Percentiles rank a stretch among this genome's conserved stretches.
These are phyloP conservation scores for Balakata baccata DNA, from an alignment of 345 rosid species.

Conservation along the genomic window DNA sequence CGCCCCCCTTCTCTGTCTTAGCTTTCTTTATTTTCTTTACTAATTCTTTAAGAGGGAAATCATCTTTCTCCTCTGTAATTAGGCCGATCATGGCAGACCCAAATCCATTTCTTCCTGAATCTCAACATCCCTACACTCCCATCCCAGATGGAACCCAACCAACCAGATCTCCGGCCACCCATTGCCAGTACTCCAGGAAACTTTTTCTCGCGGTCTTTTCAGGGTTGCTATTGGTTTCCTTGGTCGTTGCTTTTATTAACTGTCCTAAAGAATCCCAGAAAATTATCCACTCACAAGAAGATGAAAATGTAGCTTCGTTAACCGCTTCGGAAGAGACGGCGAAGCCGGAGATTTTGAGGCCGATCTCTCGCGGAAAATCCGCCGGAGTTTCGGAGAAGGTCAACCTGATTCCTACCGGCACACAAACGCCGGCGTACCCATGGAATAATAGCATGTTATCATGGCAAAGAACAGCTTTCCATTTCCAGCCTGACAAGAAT, in stretches of 20 bases:
- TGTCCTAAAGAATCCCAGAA: not conserved
- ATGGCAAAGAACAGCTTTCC: constrained; percentile 91
- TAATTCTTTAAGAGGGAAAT: no score
- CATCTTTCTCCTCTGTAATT: not conserved
- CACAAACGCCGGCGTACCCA: constrained; percentile 31
- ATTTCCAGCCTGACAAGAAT: constrained; percentile 87
- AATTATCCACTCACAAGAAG: not conserved
- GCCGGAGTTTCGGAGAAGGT: constrained; percentile 83
- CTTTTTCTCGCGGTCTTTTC: constrained; percentile 20
- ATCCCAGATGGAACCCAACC: constrained; percentile 14
- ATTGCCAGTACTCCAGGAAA: constrained; percentile 29
- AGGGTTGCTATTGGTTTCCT: constrained; percentile 33
- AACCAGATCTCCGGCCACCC: constrained; percentile 10
- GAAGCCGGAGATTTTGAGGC: constrained; percentile 10
- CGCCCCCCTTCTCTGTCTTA: not conserved
- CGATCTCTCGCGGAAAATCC: constrained; percentile 40
- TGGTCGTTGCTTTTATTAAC: constrained; percentile 28
- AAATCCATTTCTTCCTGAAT: constrained; percentile 17
- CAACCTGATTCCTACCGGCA: constrained; percentile 23
- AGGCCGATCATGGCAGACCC: constrained; percentile 20
- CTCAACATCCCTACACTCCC: constrained; percentile 16
- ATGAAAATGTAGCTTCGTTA: not conserved
- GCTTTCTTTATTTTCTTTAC: not conserved
- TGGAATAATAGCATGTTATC: constrained; percentile 89
- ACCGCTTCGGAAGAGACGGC: not conserved